phyloP scores from a whole-genome alignment of 2,329 filamentous ascomycete species.

The Phialophora macrospora region DNA sequence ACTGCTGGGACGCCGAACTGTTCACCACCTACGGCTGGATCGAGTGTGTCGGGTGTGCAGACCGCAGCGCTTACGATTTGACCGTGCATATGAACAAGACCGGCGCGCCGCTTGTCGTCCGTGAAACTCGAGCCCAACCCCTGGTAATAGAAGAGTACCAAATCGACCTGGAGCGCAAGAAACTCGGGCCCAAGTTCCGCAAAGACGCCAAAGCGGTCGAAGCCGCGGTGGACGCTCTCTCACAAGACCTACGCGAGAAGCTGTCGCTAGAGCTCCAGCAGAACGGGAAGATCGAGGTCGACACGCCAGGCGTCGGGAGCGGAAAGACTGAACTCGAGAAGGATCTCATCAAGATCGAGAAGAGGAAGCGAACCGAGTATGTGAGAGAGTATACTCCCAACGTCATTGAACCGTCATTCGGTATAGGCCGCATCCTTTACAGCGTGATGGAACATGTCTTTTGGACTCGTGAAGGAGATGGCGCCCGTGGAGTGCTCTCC shows the following conservation, averaged over 20 bases:
- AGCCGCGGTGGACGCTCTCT: conserved; percentile 72
- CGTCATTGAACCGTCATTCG: conserved; percentile 96
- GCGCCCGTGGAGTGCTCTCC: conserved; percentile 80
- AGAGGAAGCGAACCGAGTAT: conserved; percentile 79
- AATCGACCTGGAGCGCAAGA: conserved; percentile 89
- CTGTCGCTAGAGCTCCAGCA: conserved; percentile 74
- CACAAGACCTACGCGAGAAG: conserved; percentile 80
- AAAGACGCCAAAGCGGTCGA: conserved; percentile 89
- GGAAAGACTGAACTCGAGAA: conserved; percentile 79
- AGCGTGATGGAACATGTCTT: conserved; percentile 91
- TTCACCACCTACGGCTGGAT: conserved; percentile 94
- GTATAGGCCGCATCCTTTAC: conserved; percentile 93
- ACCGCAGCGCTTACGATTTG: conserved; percentile 92
- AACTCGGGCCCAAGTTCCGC: conserved; percentile 93
- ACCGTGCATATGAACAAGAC: conserved; percentile 93
- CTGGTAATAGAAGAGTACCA: conserved; percentile 84
- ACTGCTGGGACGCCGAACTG: conserved; percentile 98
- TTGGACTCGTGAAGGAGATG: conserved; percentile 85
- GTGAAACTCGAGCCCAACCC: conserved; percentile 79
- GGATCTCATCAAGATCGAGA: conserved; percentile 82
- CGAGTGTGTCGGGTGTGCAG: conserved; percentile 95
- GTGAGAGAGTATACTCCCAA: conserved; percentile 91
- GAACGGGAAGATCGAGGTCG: conserved; percentile 75
- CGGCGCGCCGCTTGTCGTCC: conserved; percentile 80
- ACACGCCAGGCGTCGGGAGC: conserved; percentile 69